Conservation (phyloP, 176 grass and related monocot species). For the Typha latifolia region DNA sequence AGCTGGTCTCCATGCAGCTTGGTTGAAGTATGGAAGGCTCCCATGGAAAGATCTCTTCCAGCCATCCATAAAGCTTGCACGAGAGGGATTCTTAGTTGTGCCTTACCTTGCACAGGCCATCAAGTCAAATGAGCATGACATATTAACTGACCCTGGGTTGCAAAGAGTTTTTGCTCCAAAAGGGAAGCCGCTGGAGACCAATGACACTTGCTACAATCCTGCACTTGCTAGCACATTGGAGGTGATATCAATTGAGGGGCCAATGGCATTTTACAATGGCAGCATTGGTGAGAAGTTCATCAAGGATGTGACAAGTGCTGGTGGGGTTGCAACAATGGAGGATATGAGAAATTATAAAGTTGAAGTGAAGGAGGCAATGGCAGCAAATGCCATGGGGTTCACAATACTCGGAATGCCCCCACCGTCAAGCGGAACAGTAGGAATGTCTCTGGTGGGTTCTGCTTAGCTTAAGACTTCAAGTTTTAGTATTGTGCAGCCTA, state of each 20-base stretch:
- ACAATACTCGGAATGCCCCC: conserved; percentile 84
- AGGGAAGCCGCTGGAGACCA: conserved; percentile 33
- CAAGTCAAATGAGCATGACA: background rate
- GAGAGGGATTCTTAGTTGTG: conserved; percentile 46
- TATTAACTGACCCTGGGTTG: conserved; percentile 73
- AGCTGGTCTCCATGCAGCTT: conserved; percentile 60
- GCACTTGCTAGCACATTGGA: conserved; percentile 47
- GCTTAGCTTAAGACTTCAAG: background rate
- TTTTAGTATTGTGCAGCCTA: too few species aligned
- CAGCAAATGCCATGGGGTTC: conserved; percentile 50
- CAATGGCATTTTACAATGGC: conserved; percentile 51
- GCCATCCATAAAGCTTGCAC: conserved; percentile 60
- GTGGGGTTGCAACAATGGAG: conserved; percentile 49
- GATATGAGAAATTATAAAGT: conserved; percentile 47
- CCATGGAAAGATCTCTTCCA: conserved; percentile 60
- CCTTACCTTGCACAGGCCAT: conserved; percentile 39
- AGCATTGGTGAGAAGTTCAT: conserved; percentile 39
- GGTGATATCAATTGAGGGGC: conserved; percentile 40
- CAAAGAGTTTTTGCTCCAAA: conserved; percentile 49
- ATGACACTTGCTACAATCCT: conserved; percentile 66
- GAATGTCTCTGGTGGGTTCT: conserved; percentile 44
- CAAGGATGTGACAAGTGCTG: conserved; percentile 36
- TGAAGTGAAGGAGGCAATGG: conserved; percentile 36
- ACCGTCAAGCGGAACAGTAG: conserved; percentile 73
- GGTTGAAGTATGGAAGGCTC: conserved; percentile 56